Conservation (phyloP, 129 eudicot genomes). For the Chrysanthemum lavandulifolium region DNA sequence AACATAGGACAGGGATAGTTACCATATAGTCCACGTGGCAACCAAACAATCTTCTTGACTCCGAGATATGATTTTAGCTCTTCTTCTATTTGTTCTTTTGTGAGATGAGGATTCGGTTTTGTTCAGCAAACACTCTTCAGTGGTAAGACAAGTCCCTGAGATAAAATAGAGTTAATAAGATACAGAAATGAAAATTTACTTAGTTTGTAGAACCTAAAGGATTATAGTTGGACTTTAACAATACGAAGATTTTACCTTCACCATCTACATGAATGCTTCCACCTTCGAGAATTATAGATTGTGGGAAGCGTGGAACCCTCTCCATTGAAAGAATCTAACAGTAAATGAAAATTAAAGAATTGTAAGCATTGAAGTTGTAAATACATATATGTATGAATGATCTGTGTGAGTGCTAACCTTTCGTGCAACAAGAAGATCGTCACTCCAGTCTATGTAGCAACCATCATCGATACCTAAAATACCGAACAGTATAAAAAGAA, state of each 20-base stretch:
- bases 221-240: neutral
- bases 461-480: conserved; percentile 71
- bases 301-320: conserved; percentile 70
- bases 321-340: conserved; percentile 67
- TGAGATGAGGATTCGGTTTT: conserved; percentile 88
- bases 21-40: conserved; percentile 89
- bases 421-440: conserved; percentile 78
- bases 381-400: neutral
- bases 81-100: conserved; percentile 74
- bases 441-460: conserved; percentile 86
- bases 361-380: neutral
- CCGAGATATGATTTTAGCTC: conserved; percentile 83
- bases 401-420: conserved; percentile 54
- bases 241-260: conserved; percentile 53
- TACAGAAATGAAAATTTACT: neutral
- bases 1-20: conserved; percentile 14
- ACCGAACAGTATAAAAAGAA: too few species aligned
- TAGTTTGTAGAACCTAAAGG: neutral
- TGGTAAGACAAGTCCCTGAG: conserved; percentile 93
- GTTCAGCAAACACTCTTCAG: conserved; percentile 93
- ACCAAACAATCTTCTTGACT: conserved; percentile 78
- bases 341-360: neutral
- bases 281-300: conserved; percentile 89
- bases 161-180: conserved; percentile 15
- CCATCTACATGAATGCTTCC: conserved; percentile 99